Evolutionary conservation across 192 early-diverging fungal genomes (phyloP).

Genomic region (Coemansia asiatica): DNA sequence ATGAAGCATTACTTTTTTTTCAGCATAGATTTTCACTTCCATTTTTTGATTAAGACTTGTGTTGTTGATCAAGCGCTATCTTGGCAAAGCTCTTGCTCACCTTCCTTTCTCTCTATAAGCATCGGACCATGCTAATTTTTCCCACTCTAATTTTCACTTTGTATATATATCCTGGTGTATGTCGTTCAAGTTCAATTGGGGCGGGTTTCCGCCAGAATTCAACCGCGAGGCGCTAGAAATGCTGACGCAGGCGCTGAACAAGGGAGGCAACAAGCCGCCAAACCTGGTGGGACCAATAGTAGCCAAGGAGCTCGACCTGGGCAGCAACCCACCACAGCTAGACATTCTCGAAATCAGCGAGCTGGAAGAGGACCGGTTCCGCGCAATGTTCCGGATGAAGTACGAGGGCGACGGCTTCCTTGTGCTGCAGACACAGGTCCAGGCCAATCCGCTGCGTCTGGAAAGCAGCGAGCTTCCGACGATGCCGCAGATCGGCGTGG

Average conservation of each 20-base stretch:
- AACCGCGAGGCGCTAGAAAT: slow-evolving; percentile 81
- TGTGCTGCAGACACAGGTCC: slow-evolving; percentile 89
- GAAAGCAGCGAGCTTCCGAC: slow-evolving; percentile 60
- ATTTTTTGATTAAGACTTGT: too few relatives aligned
- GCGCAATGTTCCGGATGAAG: slow-evolving; percentile 91
- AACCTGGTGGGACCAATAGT: slow-evolving; percentile 91
- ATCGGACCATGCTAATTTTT: too few relatives aligned
- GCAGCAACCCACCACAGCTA: slow-evolving; percentile 90
- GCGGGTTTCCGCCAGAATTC: slow-evolving; percentile 83
- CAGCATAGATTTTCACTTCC: not conserved
- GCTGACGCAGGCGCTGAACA: slow-evolving; percentile 90
- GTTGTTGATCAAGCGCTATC: not conserved
- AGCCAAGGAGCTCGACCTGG: slow-evolving; percentile 94
- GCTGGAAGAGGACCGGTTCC: slow-evolving; percentile 88
- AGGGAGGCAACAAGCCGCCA: slow-evolving; percentile 82
- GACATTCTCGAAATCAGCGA: slow-evolving; percentile 98
- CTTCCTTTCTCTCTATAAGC: slow-evolving; percentile 3
- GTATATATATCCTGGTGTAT: slow-evolving; percentile 42
- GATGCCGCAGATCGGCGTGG: slow-evolving; percentile 64
- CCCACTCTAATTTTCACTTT: not conserved
- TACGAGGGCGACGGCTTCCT: slow-evolving; percentile 94
- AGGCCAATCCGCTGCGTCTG: slow-evolving; percentile 59
- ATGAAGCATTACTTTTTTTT: slow-evolving; percentile 1
- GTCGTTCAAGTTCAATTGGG: slow-evolving; percentile 98
- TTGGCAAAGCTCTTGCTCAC: too few relatives aligned